Evolutionary conservation across 257 asterid genomes (phyloP), one percentile per base, ranked within the genome.

Genomic region (Euphrasia confusa): DNA sequence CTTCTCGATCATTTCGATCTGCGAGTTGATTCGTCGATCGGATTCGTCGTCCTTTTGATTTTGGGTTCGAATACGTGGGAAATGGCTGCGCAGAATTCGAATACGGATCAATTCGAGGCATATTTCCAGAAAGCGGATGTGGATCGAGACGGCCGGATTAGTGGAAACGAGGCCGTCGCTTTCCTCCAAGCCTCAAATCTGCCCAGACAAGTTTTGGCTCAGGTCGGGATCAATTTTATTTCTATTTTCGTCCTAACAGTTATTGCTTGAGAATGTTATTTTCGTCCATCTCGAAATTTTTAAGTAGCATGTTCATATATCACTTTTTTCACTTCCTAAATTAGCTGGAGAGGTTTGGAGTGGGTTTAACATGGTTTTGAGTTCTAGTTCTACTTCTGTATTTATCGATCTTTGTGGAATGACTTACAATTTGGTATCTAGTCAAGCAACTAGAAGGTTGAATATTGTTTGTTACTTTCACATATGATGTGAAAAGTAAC

Each of bases 71-170:
- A 33, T 32, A 56, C 18, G 63, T 32, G 72, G 75, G 54, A 21
- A 70, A 76, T 79, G 80, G 72, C 80, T 66, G 82, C 75, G 72
- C 79, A 76, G 70, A 54, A 30, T 59, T 75, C 80, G 64, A 87
- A 75, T 74, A 75, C 76, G 83, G 88, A 89, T 69, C 87, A 82
- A 63, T 91, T 91, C 58, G 98, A 91, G 64, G 82, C 80, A 12
- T 91, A 75, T 78, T 91, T 91, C 61, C 86, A 75, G 79, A 80
- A 81, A 71, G 96, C 96, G 24, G 98, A 91, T 76, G 69, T 83
- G 88, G 96, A 91, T 86, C 96, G 84, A 64, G 98, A 91, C 67
- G 98, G 98, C 47, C 89, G 94, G 74, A 75, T 91, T 72, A 91
- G 90, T 72, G 95, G 98, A 58, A 74, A 4, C 37, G 96, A 91